Conservation (phyloP, 2,329 filamentous ascomycete genomes). For the Aspergillus sp. region DNA sequence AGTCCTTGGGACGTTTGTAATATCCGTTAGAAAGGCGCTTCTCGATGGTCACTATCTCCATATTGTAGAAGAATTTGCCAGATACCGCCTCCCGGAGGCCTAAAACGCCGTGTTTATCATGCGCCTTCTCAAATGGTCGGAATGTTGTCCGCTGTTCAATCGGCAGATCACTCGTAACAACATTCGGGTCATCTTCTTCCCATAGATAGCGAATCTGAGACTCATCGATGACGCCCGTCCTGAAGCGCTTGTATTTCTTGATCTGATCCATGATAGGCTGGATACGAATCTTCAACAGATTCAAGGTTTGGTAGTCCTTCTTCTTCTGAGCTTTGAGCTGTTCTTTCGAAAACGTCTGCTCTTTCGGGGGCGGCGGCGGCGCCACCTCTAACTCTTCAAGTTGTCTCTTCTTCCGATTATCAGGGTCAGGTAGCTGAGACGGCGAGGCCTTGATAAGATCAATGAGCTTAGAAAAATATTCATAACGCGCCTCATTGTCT, state of each 20-base stretch:
- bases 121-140: conserved; percentile 76
- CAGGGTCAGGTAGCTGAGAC: conserved; percentile 80
- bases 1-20: conserved; percentile 88
- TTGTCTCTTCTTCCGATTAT: conserved; percentile 80
- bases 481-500: conserved; percentile 59
- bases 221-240: conserved; percentile 74
- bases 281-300: conserved; percentile 81
- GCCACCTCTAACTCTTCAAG: conserved; percentile 76
- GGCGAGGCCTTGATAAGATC: conserved; percentile 77
- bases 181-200: conserved; percentile 74
- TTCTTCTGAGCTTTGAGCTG: conserved; percentile 79
- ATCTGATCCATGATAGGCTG: conserved; percentile 98
- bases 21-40: conserved; percentile 96
- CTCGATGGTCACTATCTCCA: conserved; percentile 90
- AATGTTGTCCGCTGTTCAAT: conserved; percentile 57
- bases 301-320: conserved; percentile 78
- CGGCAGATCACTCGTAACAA: conserved; percentile 60
- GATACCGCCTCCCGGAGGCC: conserved; percentile 74
- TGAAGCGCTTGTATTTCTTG: conserved; percentile 88
- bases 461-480: conserved; percentile 76
- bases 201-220: conserved; percentile 76
- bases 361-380: conserved; percentile 66
- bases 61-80: conserved; percentile 89
- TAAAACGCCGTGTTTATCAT: conserved; percentile 74
- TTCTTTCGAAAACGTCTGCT: conserved; percentile 66